Conservation (phyloP, 176 grass and related monocot genomes). For the Avena eriantha region DNA sequence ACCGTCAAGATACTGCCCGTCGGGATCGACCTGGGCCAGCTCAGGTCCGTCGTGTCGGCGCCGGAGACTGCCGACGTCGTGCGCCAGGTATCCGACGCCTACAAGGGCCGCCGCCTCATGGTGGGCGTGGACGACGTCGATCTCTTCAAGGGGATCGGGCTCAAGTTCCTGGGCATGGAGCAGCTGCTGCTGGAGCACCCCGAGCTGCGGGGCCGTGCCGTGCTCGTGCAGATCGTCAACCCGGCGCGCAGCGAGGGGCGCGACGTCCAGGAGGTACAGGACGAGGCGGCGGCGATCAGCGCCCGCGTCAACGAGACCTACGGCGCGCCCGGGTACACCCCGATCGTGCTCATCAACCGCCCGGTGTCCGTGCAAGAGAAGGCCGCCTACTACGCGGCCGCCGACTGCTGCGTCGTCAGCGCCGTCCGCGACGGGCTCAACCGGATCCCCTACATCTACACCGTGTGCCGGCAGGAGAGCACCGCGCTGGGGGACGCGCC, state of each 20-base stretch:
- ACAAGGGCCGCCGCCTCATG: slow-evolving; percentile 72
- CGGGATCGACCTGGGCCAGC: slow-evolving; percentile 89
- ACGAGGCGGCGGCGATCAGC: slow-evolving; percentile 70
- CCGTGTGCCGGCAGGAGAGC: slow-evolving; percentile 80
- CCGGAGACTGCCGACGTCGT: slow-evolving; percentile 57
- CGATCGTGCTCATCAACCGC: slow-evolving; percentile 65
- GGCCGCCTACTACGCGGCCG: slow-evolving; percentile 77
- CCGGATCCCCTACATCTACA: slow-evolving; percentile 92
- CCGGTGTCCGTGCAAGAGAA: slow-evolving; percentile 64
- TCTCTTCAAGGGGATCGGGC: slow-evolving; percentile 91
- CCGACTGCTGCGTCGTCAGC: slow-evolving; percentile 87
- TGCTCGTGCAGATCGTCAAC: slow-evolving; percentile 90
- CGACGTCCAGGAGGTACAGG: slow-evolving; percentile 84
- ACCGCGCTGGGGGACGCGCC: slow-evolving; percentile 50
- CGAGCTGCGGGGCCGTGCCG: slow-evolving; percentile 60
- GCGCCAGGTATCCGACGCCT: slow-evolving; percentile 54
- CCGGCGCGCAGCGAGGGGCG: slow-evolving; percentile 85
- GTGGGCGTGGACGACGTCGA: slow-evolving; percentile 93
- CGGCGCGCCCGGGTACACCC: slow-evolving; percentile 75
- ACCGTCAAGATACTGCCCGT: slow-evolving; percentile 91
- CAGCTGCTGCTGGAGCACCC: slow-evolving; percentile 74
- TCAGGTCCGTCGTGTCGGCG: slow-evolving; percentile 70
- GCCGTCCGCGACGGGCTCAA: slow-evolving; percentile 92
- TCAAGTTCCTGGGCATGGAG: slow-evolving; percentile 96
- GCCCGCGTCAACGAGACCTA: slow-evolving; percentile 75